phyloP scores from a whole-genome alignment of 2,329 filamentous ascomycete genomes.

The Aureobasidium vineae region DNA sequence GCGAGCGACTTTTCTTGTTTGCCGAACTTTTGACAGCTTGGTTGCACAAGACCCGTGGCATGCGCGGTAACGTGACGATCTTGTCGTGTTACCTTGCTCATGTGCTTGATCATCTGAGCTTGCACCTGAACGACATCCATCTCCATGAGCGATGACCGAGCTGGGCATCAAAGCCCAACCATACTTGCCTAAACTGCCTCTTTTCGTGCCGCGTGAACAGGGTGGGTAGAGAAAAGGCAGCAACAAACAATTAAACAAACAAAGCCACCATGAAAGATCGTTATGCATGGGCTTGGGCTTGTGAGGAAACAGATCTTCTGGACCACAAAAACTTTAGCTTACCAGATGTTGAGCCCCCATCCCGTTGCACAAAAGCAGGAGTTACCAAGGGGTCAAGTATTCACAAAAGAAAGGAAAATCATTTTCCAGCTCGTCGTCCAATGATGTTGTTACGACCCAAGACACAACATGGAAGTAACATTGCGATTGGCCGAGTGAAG shows the following conservation, averaged over 20 bases:
- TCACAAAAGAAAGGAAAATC: not conserved
- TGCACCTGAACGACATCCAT: not conserved
- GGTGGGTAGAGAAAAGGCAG: not conserved
- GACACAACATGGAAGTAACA: not conserved
- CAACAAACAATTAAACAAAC: slow-evolving; percentile 7
- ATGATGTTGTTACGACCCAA: not conserved
- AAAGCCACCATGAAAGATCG: not conserved
- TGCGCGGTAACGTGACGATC: slow-evolving; percentile 3
- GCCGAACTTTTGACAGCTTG: slow-evolving; percentile 11
- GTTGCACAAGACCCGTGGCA: not conserved
- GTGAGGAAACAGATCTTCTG: no score
- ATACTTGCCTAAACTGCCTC: not conserved
- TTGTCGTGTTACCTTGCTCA: not conserved
- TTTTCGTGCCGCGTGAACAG: not conserved
- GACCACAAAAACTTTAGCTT: not conserved
- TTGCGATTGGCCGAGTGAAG: not conserved
- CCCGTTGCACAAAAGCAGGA: not conserved
- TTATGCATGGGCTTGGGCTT: not conserved
- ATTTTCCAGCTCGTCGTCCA: not conserved
- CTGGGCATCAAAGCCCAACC: slow-evolving; percentile 9
- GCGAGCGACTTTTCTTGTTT: not conserved
- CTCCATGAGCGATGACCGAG: not conserved
- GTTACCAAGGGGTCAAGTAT: no score
- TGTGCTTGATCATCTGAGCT: slow-evolving; percentile 10
- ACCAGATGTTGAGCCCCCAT: not conserved